Evolutionary conservation across 1,139 yeast genomes (phyloP).

Genomic region (Kodamaea suecica): DNA sequence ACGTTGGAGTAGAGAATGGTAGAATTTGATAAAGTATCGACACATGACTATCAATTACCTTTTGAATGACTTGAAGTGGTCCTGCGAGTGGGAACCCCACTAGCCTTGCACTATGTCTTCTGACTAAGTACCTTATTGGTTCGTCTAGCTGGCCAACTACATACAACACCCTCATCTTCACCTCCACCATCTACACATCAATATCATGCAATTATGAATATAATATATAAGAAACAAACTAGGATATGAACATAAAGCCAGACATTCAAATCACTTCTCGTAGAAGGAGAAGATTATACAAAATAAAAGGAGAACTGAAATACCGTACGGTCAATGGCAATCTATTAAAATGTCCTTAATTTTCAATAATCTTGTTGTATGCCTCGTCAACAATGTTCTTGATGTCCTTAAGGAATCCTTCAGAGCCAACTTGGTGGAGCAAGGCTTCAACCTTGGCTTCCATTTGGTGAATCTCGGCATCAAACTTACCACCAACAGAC

Average conservation of each 20-base stretch:
- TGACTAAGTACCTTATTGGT: no score
- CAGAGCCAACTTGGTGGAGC: slow-evolving; percentile 19
- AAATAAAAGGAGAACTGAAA: not conserved
- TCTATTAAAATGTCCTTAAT: slow-evolving; percentile 5
- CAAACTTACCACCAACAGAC: slow-evolving; percentile 1
- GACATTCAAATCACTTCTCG: not conserved
- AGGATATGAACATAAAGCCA: slow-evolving; percentile 1
- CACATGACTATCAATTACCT: no score
- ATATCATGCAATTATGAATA: not conserved
- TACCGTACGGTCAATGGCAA: no score
- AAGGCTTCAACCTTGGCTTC: slow-evolving; percentile 20
- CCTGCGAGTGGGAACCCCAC: no score
- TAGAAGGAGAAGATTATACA: not conserved
- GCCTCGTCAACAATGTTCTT: slow-evolving; percentile 22
- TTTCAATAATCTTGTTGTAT: slow-evolving; percentile 14
- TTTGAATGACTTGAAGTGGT: no score
- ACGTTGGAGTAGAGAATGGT: no score
- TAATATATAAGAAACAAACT: not conserved
- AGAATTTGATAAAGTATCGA: no score
- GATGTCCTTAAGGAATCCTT: slow-evolving; percentile 20
- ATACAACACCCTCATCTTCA: no score
- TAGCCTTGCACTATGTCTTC: no score
- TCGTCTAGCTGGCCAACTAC: no score
- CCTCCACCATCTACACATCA: no score
- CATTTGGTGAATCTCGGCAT: slow-evolving; percentile 2